phyloP scores from a whole-genome alignment of 495 filamentous ascomycete genomes.

The Aspergillus biplanus region DNA sequence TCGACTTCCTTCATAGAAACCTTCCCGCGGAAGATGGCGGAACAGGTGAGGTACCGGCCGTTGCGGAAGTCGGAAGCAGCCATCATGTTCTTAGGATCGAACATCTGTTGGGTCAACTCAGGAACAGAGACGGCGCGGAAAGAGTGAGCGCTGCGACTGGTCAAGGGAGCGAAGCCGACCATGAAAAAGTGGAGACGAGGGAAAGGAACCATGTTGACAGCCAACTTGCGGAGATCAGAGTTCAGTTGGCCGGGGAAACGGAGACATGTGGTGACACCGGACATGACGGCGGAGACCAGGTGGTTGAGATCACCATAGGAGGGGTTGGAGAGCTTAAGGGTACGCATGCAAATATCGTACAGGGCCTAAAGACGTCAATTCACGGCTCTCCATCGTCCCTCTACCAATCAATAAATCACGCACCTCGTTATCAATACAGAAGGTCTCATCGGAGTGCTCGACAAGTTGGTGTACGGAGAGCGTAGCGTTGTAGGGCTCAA shows the following conservation, averaged over 20 bases:
- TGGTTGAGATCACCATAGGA: slow-evolving; percentile 99
- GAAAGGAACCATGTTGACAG: slow-evolving; percentile 99
- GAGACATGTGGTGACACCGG: slow-evolving; percentile 96
- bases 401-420: slow-evolving; percentile 17
- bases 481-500: slow-evolving; percentile 99
- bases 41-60: slow-evolving; percentile 99
- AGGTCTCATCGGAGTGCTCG: slow-evolving; percentile 99
- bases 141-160: slow-evolving; percentile 88
- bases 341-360: slow-evolving; percentile 99
- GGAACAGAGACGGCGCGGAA: slow-evolving; percentile 98
- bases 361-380: slow-evolving; percentile 64
- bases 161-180: slow-evolving; percentile 99
- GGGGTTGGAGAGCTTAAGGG: slow-evolving; percentile 96
- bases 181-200: slow-evolving; percentile 99
- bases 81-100: slow-evolving; percentile 99
- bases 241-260: slow-evolving; percentile 99
- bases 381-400: neutral
- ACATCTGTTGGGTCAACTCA: slow-evolving; percentile 99
- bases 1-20: slow-evolving; percentile 99
- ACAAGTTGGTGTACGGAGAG: slow-evolving; percentile 99
- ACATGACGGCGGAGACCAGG: slow-evolving; percentile 99
- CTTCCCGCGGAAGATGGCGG: slow-evolving; percentile 99
- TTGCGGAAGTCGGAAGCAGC: slow-evolving; percentile 99
- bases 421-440: slow-evolving; percentile 99
- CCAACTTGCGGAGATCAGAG: slow-evolving; percentile 98